These are phyloP conservation scores for Backusella westeae DNA, from an alignment of 192 early-diverging fungal species.

Conservation along the genomic window DNA sequence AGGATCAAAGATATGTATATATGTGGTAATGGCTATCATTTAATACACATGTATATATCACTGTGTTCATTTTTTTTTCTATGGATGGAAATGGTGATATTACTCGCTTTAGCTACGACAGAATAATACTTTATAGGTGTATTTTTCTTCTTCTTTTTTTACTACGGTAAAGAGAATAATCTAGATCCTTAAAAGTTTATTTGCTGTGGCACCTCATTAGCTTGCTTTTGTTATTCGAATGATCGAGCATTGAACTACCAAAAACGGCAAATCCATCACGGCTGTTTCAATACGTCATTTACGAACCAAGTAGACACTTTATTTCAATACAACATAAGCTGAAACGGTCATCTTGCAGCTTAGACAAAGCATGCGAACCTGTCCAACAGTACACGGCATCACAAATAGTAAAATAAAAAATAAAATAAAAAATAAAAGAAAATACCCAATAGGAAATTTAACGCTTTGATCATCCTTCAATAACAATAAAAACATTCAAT, in stretches of 20 bases:
- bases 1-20: background rate
- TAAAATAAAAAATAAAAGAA: background rate
- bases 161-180: background rate
- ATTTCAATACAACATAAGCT: background rate
- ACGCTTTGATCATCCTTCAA: background rate
- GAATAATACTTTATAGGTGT: background rate
- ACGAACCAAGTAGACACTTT: background rate
- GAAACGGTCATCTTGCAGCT: background rate
- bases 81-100: background rate
- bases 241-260: background rate
- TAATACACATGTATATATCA: background rate
- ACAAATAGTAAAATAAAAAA: background rate
- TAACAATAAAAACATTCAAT: background rate
- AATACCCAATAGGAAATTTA: background rate
- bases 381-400: background rate
- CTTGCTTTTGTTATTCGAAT: background rate
- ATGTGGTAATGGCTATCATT: background rate
- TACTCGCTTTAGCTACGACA: background rate
- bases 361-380: background rate
- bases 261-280: background rate
- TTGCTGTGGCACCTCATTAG: background rate
- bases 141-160: background rate
- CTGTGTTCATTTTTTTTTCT: background rate
- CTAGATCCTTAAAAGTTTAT: background rate
- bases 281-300: background rate